Percentiles rank a stretch among this genome's conserved stretches.
phyloP scores from a whole-genome alignment of 345 rosid genomes.

The Lepidium africanum region DNA sequence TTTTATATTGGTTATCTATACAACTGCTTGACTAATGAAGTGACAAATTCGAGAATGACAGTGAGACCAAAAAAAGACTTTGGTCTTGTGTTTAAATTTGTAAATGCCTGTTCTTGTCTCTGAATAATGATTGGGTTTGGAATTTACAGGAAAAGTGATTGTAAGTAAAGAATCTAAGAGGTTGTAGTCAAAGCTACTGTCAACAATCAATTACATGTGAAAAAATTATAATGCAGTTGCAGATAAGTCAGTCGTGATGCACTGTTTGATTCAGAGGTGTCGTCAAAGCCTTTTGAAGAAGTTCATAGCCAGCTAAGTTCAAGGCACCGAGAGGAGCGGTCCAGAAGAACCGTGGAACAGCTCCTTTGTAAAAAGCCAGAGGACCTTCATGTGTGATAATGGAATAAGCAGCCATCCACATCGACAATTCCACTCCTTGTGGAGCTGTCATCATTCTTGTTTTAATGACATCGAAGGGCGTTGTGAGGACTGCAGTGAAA shows the following conservation, averaged over 20 bases:
- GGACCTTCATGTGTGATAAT: slow-evolving; percentile 70
- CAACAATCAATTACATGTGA: neutral
- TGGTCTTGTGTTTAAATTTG: too few species aligned
- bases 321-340: slow-evolving; percentile 95
- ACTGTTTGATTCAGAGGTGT: slow-evolving; percentile 3
- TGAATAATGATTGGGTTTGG: too few species aligned
- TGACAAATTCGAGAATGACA: too few species aligned
- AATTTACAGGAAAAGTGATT: too few species aligned
- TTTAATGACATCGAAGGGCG: slow-evolving; percentile 91
- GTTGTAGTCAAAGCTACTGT: neutral
- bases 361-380: slow-evolving; percentile 86
- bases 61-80: too few species aligned
- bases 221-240: neutral
- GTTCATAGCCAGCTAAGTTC: slow-evolving; percentile 94
- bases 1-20: too few species aligned
- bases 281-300: slow-evolving; percentile 67
- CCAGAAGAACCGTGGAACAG: slow-evolving; percentile 90
- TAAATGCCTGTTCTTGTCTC: too few species aligned
- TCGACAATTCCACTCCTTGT: slow-evolving; percentile 59
- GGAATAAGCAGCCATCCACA: slow-evolving; percentile 67
- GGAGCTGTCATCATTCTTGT: slow-evolving; percentile 98
- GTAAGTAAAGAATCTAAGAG: too few species aligned
- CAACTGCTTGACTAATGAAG: too few species aligned
- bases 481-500: slow-evolving; percentile 71
- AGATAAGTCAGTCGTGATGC: slow-evolving; percentile 5